phyloP scores from a whole-genome alignment of 345 rosid genomes.

The Erodium maritimum region DNA sequence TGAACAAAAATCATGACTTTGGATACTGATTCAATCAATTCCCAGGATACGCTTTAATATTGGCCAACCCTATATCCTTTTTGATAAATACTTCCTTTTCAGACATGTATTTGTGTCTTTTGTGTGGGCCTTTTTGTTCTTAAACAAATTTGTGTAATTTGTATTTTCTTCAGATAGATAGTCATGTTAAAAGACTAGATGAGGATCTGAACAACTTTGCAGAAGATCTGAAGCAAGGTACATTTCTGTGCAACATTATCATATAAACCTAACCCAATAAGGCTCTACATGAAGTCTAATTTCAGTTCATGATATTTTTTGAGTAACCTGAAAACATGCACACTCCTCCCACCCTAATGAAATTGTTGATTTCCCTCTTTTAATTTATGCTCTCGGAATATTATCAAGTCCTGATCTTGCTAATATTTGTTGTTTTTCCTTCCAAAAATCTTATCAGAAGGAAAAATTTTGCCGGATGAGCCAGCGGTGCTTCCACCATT shows the following conservation, averaged over 20 bases:
- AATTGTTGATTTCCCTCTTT: neutral
- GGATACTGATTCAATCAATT: too few species aligned
- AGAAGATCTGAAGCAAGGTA: constrained; percentile 94
- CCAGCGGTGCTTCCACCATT: constrained; percentile 80
- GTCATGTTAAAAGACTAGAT: constrained; percentile 87
- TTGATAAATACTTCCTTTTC: too few species aligned
- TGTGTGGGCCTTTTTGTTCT: neutral
- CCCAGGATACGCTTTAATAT: too few species aligned
- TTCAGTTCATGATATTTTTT: neutral
- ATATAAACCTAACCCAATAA: neutral
- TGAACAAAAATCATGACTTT: too few species aligned
- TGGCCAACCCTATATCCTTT: too few species aligned
- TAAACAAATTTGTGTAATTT: neutral
- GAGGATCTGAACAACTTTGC: constrained; percentile 88
- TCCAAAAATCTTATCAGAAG: constrained; percentile 41
- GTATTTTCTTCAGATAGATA: constrained; percentile 52
- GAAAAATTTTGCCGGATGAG: constrained; percentile 75
- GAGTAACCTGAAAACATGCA: neutral
- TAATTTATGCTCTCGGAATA: neutral
- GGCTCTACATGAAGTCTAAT: too few species aligned
- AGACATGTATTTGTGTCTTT: too few species aligned
- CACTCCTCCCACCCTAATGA: neutral
- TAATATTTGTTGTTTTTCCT: constrained; percentile 6
- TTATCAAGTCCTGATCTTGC: neutral
- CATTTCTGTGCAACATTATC: neutral